phyloP scores from a whole-genome alignment of 305 asterid species.

The Salvia sclarea region DNA sequence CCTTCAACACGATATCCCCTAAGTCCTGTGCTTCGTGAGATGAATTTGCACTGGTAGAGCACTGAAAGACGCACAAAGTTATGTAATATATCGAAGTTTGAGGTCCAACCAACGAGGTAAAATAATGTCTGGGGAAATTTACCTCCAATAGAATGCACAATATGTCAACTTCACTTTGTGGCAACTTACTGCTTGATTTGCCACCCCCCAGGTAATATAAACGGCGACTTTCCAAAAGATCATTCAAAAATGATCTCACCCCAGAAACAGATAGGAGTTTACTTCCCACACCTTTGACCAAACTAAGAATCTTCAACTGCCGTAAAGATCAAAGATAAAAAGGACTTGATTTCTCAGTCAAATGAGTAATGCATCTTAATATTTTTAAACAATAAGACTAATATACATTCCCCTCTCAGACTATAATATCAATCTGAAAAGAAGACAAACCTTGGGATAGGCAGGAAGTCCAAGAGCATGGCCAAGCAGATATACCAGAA shows the following conservation, averaged over 20 bases:
- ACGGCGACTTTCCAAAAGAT: conserved; percentile 62
- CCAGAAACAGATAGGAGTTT: conserved; percentile 50
- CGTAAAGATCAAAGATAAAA: conserved; percentile 33
- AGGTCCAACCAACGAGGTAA: neutral
- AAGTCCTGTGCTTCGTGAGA: conserved; percentile 42
- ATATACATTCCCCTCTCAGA: conserved; percentile 3
- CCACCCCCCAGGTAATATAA: conserved; percentile 44
- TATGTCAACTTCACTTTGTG: conserved; percentile 60
- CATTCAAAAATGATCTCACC: conserved; percentile 53
- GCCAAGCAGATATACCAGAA: conserved; percentile 58
- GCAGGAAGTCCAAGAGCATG: conserved; percentile 62
- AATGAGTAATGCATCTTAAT: conserved; percentile 10
- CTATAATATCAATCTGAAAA: conserved; percentile 12
- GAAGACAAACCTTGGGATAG: conserved; percentile 67
- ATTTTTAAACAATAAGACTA: neutral
- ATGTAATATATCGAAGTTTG: conserved; percentile 13
- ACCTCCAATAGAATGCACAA: conserved; percentile 88
- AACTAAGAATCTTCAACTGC: conserved; percentile 71
- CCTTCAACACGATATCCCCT: conserved; percentile 54
- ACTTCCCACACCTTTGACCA: conserved; percentile 72
- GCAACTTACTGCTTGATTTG: conserved; percentile 44
- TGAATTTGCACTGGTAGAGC: conserved; percentile 49
- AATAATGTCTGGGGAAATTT: conserved; percentile 22
- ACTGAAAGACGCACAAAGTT: conserved; percentile 43
- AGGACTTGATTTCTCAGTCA: conserved; percentile 7